Evolutionary conservation across 1,139 yeast species (phyloP), one percentile per base, ranked within the genome.

Genomic region (Diutina sp.): DNA sequence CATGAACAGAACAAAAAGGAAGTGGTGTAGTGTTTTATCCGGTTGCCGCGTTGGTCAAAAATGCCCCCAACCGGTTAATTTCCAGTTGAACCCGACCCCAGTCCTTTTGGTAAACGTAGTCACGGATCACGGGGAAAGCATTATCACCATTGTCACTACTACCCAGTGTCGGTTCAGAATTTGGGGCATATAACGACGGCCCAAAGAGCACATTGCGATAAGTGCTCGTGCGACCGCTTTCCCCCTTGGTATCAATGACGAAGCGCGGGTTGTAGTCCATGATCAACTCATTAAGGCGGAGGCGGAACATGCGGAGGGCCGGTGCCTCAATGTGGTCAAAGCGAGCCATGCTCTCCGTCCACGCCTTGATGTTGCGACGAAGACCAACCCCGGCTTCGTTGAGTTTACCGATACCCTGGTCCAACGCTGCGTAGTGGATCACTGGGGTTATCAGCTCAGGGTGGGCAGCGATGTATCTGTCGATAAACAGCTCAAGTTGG

Each of bases 121-220:
- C 95, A 60, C 95, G 77, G 2, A 90, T 74, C 4, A 79, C 78
- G 0, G 98, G 97, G 64, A 87, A 88, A 3, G 89, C 77, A 68
- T 85, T 83, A 80, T 88, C 83, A 57, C 78, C 75, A 60, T 63
- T 61, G 7, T 65, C 64, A 50, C 67, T 69, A 1, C 62, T 62
- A 9, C 64, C 66, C 16, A 12, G n/a, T 2, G 35, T 4, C 11
- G 46, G 46, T 12, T n/a, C 46, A 11, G 14, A 21, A 18, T 74
- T 75, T 0, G 88, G 90, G 2, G 83, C 82, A 67, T 78, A 72
- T 56, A 76, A 67, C 55, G 89, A 83, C 6, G 88, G 85, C 0
- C 97, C 97, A 67, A 83, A 83, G 9, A 91, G 64, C 1, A 76
- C 67, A 65, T 90, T 90, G 64, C 79, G 76, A 65, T 82, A 87